Percentiles rank a stretch among this genome's conserved stretches.
Evolutionary conservation across 2,329 filamentous ascomycete genomes (phyloP).

Genomic region (Periconia sp.): DNA sequence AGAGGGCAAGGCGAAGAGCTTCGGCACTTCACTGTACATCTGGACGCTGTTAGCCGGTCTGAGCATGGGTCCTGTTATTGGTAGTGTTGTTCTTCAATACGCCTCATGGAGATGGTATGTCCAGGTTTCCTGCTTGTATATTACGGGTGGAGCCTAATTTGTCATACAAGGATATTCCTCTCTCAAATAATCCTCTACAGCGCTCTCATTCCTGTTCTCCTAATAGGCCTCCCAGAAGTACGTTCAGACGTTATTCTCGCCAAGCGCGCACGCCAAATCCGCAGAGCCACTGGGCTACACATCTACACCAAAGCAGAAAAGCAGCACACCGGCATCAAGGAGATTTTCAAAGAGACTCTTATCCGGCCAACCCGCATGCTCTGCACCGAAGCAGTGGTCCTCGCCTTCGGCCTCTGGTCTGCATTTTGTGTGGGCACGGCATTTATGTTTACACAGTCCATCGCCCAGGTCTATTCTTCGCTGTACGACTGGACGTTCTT

Average conservation of each 20-base stretch:
- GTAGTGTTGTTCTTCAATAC: constrained; percentile 46
- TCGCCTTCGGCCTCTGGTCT: constrained; percentile 56
- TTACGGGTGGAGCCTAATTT: too few species aligned
- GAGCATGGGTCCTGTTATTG: constrained; percentile 53
- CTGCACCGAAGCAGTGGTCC: constrained; percentile 57
- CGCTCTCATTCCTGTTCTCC: constrained; percentile 49
- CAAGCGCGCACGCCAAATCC: constrained; percentile 41
- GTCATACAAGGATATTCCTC: constrained; percentile 54
- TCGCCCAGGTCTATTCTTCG: constrained; percentile 49
- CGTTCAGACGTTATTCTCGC: constrained; percentile 55
- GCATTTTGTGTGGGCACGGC: constrained; percentile 55
- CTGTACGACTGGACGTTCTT: constrained; percentile 51
- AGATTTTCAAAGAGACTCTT: constrained; percentile 46
- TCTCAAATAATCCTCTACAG: constrained; percentile 55
- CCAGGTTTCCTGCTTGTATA: background rate
- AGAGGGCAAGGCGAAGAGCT: constrained; percentile 46
- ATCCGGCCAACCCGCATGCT: constrained; percentile 49
- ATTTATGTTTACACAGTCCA: constrained; percentile 58
- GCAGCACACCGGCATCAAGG: constrained; percentile 33
- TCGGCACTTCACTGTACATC: constrained; percentile 53
- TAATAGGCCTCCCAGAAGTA: constrained; percentile 54
- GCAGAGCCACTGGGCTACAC: constrained; percentile 28
- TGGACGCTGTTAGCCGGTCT: constrained; percentile 52
- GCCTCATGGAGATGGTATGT: constrained; percentile 51
- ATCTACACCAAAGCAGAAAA: constrained; percentile 45